These are phyloP conservation scores for Boletellus ananiceps DNA, from an alignment of 768 basidiomycete species.

Conservation along the genomic window DNA sequence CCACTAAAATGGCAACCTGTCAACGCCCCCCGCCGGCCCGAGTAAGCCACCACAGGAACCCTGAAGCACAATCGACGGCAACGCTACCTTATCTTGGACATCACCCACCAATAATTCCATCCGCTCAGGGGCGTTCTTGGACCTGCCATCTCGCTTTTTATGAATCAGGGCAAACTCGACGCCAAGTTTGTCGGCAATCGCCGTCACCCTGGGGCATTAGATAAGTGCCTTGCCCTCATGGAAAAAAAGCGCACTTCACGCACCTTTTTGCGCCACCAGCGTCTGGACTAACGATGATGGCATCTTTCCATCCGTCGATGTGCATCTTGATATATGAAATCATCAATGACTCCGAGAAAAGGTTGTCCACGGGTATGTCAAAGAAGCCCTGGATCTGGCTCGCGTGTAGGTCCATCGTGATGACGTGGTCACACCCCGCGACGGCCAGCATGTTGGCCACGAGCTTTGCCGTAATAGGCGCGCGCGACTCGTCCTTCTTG, in stretches of 20 bases:
- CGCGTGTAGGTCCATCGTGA: conserved; percentile 98
- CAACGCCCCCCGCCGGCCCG: not conserved
- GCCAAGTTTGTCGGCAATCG: conserved; percentile 92
- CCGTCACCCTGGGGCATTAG: conserved; percentile 65
- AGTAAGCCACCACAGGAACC: not conserved
- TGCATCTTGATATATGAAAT: conserved; percentile 85
- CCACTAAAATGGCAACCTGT: conserved; percentile 89
- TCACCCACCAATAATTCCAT: conserved; percentile 96
- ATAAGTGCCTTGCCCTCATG: conserved; percentile 4
- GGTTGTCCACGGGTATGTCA: conserved; percentile 96
- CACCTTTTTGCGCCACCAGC: conserved; percentile 98
- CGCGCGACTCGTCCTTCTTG: conserved; percentile 95
- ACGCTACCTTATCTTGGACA: conserved; percentile 75
- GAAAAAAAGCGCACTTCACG: conserved; percentile 24
- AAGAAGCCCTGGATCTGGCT: conserved; percentile 99
- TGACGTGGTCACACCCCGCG: conserved; percentile 97
- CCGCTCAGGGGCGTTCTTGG: conserved; percentile 60
- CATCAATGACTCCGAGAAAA: conserved; percentile 96
- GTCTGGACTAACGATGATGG: conserved; percentile 93
- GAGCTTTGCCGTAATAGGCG: conserved; percentile 97
- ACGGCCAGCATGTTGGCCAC: conserved; percentile 97
- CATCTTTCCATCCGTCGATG: conserved; percentile 81
- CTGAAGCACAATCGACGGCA: not conserved
- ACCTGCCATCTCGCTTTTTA: conserved; percentile 74
- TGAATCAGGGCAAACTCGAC: conserved; percentile 96